Evolutionary conservation across 192 early-diverging fungal species (phyloP).

Genomic region (Helicostylum pulchrum): DNA sequence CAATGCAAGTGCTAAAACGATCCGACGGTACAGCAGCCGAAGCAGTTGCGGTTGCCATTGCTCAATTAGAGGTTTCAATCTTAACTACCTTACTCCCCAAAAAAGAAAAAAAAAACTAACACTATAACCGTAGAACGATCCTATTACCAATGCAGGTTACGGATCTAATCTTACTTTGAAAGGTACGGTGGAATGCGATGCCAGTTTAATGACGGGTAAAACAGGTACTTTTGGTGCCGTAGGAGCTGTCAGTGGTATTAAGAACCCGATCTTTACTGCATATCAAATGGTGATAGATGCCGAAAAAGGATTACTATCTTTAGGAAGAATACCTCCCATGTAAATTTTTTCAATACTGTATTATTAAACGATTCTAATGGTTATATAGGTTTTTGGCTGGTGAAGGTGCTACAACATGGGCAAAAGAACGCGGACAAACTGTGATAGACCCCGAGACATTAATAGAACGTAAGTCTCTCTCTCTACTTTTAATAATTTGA

Average conservation of each 20-base stretch:
- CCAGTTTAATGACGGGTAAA: constrained; percentile 68
- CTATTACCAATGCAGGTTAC: constrained; percentile 48
- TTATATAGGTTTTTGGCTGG: constrained; percentile 48
- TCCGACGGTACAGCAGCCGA: constrained; percentile 12
- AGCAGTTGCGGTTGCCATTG: constrained; percentile 40
- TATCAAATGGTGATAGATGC: constrained; percentile 48
- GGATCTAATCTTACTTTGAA: constrained; percentile 79
- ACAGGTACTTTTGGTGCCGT: constrained; percentile 75
- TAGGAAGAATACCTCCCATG: constrained; percentile 48
- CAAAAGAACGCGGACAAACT: constrained; percentile 16
- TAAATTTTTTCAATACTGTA: constrained; percentile 23
- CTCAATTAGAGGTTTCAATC: constrained; percentile 32
- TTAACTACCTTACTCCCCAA: background rate
- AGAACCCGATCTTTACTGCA: constrained; percentile 63
- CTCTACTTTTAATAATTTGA: background rate
- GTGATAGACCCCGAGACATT: constrained; percentile 1
- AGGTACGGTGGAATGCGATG: constrained; percentile 84
- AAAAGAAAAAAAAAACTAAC: background rate
- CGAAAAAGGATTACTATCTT: constrained; percentile 40
- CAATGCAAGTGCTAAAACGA: constrained; percentile 25
- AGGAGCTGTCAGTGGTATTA: constrained; percentile 63
- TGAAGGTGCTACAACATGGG: constrained; percentile 53
- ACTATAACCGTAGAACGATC: constrained; percentile 28
- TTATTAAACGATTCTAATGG: background rate
- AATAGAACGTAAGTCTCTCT: constrained; percentile 20